A percentile compares a stretch with the other conserved stretches of the same genome.
Conservation (phyloP, 1,284 basidiomycete genomes). For the Malassezia obtusa region DNA sequence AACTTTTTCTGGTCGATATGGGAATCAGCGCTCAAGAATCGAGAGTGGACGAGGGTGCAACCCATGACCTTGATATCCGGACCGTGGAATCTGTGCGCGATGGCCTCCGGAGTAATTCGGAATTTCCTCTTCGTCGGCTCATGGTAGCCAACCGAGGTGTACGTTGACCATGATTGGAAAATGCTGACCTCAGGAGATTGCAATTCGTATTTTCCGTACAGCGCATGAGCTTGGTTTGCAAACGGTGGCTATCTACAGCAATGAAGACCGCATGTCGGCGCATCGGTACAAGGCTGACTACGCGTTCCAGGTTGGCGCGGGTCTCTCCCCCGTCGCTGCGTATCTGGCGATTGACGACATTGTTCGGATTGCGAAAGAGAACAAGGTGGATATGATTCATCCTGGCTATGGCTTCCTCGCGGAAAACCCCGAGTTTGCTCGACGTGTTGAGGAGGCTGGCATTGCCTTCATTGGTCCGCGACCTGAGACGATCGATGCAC, state of each 20-base stretch:
- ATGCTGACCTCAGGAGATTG: slow-evolving; percentile 70
- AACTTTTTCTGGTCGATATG: neutral
- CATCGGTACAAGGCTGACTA: slow-evolving; percentile 99
- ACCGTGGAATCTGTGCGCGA: slow-evolving; percentile 29
- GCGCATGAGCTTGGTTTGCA: slow-evolving; percentile 99
- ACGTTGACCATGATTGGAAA: slow-evolving; percentile 1
- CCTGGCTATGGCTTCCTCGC: slow-evolving; percentile 81
- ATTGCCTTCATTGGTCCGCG: slow-evolving; percentile 93
- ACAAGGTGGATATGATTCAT: slow-evolving; percentile 99
- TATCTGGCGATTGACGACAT: slow-evolving; percentile 98
- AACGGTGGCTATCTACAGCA: slow-evolving; percentile 96
- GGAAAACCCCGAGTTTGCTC: slow-evolving; percentile 90
- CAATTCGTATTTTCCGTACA: slow-evolving; percentile 95
- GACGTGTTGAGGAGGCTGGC: slow-evolving; percentile 91
- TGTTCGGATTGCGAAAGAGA: slow-evolving; percentile 61
- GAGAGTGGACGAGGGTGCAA: neutral
- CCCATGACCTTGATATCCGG: slow-evolving; percentile 10
- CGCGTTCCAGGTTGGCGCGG: slow-evolving; percentile 94
- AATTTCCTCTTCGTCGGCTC: slow-evolving; percentile 36
- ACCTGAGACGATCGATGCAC: slow-evolving; percentile 90
- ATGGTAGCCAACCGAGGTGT: slow-evolving; percentile 47
- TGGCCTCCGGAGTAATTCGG: slow-evolving; percentile 6
- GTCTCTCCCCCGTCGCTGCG: slow-evolving; percentile 84
- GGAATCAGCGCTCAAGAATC: neutral
- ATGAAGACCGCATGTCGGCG: slow-evolving; percentile 89